Base-by-base conservation (phyloP, 371 early-diverging fungal genomes). In the Apophysomyces variabilis region DNA sequence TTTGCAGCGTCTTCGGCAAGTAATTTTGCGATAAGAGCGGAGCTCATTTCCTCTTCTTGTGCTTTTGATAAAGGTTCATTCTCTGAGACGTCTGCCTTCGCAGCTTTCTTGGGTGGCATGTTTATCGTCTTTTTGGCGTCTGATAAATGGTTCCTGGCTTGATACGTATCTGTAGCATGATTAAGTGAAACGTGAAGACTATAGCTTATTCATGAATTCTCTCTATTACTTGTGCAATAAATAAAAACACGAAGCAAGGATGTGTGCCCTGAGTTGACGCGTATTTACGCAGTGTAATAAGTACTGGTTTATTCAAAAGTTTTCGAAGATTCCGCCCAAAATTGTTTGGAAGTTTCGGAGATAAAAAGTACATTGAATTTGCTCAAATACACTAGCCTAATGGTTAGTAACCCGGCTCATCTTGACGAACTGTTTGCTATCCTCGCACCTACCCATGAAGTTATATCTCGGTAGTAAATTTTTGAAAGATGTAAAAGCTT, bases 1-100 rank as follows among this genome's bases (percentile, higher is more conserved):
- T 70, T 69, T 2, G 66, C 60, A 59, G 71, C 78, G 50, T 93
- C 91, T 69, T 91, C 88, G 7, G 92, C 91, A 36, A 93, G 71
- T 64, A 93, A 74, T 65, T 91, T 83, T 57, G 93, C 93, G 74
- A 93, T 93, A 35, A 89, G 72, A 7, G 91, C 93, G 32, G 89
- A 88, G 69, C 91, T 91, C 86, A 93, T 86, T 68, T 86, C 91
- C 60, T 92, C 93, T 68, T 93, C 93, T 70, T 93, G 86, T 57
- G 88, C 88, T 57, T 80, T 70, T 11, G 72, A 65, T 56, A 70
- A 47, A 37, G 47, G 54, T 9, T 50, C 54, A 50, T 50, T 50
- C 21, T 50, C 54, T 16, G 54, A 18, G 21, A 50, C 21, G 21
- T 50, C 18, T n/a, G n/a, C 21, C 21, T 50, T n/a, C 0, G 54